Percentiles rank a stretch among this genome's conserved stretches.
Evolutionary conservation across 352 stramenopile species (phyloP).

Genomic region (Globisporangium sylvaticum): DNA sequence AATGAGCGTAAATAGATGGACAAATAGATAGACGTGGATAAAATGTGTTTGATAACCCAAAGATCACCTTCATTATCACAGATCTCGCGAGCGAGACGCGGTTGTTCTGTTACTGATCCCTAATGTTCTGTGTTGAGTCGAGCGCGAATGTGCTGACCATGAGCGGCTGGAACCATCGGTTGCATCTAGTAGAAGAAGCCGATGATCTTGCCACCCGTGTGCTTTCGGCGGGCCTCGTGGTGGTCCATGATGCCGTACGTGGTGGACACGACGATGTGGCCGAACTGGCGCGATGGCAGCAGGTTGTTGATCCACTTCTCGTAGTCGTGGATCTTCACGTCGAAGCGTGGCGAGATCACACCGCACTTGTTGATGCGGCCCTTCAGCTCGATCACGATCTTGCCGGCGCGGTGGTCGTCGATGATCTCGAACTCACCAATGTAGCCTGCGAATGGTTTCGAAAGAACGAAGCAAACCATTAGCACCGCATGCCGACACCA

Average conservation of each 20-base stretch:
- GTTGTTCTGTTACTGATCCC: conserved; percentile 16
- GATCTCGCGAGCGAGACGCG: background rate
- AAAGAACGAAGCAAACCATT: too few species aligned
- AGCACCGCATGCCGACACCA: background rate
- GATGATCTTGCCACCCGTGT: conserved; percentile 99
- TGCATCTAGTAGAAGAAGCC: conserved; percentile 99
- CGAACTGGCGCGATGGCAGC: conserved; percentile 98
- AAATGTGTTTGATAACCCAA: conserved; percentile 10
- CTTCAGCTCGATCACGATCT: conserved; percentile 98
- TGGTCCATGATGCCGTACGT: conserved; percentile 92
- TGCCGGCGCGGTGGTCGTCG: conserved; percentile 98
- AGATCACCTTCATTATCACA: conserved; percentile 17
- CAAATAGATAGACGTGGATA: too few species aligned
- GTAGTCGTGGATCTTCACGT: conserved; percentile 95
- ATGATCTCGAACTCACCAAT: conserved; percentile 99
- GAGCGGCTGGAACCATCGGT: background rate
- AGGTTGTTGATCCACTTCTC: conserved; percentile 99
- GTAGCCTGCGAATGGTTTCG: conserved; percentile 91
- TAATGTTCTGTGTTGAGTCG: conserved; percentile 7
- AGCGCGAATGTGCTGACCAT: background rate
- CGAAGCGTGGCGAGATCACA: conserved; percentile 99
- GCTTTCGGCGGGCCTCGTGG: conserved; percentile 96
- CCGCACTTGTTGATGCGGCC: conserved; percentile 99
- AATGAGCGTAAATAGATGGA: too few species aligned
- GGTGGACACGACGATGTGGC: conserved; percentile 93